phyloP scores from a whole-genome alignment of 1,139 yeast species.

The Pneumocystis oryctolagi region DNA sequence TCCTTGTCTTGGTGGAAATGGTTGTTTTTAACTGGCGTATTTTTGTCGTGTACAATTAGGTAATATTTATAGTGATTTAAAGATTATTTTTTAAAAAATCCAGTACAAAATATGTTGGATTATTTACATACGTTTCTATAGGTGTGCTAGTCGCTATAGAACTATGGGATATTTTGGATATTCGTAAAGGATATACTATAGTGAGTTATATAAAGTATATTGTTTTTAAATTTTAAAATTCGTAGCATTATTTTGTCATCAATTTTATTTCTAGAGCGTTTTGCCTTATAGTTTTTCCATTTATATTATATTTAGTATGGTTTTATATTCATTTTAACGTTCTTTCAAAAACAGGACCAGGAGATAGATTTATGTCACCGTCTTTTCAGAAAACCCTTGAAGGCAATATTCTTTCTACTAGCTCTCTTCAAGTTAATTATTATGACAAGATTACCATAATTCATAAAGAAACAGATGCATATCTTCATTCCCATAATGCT shows the following conservation, averaged over 20 bases:
- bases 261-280: constrained; percentile 69
- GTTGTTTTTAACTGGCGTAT: constrained; percentile 68
- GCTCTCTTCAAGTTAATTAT: constrained; percentile 57
- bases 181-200: constrained; percentile 51
- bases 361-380: constrained; percentile 83
- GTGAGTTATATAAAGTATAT: constrained; percentile 16
- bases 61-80: background rate
- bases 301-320: constrained; percentile 75
- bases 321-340: constrained; percentile 80
- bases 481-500: constrained; percentile 63
- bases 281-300: constrained; percentile 65
- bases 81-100: constrained; percentile 17
- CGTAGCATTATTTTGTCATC: constrained; percentile 32
- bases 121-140: constrained; percentile 71
- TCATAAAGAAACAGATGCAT: constrained; percentile 61
- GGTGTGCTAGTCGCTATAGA: constrained; percentile 78
- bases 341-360: constrained; percentile 79
- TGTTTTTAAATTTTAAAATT: background rate
- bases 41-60: constrained; percentile 67
- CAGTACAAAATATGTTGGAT: constrained; percentile 87
- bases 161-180: constrained; percentile 72
- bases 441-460: constrained; percentile 61
- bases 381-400: constrained; percentile 84
- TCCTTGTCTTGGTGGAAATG: constrained; percentile 69
- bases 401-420: constrained; percentile 63